Evolutionary conservation across 1,284 basidiomycete genomes (phyloP).

Genomic region (Cutaneotrichosporon sp.): DNA sequence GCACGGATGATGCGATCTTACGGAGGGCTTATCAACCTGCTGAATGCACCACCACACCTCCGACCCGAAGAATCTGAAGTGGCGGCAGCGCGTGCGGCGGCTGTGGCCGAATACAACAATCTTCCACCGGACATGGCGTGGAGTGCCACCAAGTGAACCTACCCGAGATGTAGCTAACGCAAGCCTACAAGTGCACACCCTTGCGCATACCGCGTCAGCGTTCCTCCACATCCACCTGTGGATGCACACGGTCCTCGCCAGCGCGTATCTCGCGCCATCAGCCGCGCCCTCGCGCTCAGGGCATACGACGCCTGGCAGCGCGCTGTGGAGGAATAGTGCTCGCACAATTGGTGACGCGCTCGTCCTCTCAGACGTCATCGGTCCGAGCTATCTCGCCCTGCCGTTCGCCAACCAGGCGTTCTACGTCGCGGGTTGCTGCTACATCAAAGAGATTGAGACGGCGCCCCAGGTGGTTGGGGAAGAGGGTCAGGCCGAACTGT

Average conservation of each 20-base stretch:
- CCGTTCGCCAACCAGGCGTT: conserved; percentile 34
- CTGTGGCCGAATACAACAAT: conserved; percentile 29
- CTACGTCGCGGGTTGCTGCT: conserved; percentile 34
- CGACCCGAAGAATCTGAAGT: conserved; percentile 12
- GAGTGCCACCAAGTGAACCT: conserved; percentile 36
- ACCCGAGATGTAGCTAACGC: neutral
- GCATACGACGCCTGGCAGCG: conserved; percentile 22
- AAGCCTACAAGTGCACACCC: conserved; percentile 32
- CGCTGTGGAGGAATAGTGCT: conserved; percentile 29
- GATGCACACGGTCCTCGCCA: conserved; percentile 38
- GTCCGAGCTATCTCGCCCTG: conserved; percentile 26
- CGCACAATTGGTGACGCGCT: conserved; percentile 34
- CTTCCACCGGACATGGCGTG: conserved; percentile 36
- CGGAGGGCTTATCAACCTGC: conserved; percentile 33
- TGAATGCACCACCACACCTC: conserved; percentile 23
- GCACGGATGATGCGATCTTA: conserved; percentile 29
- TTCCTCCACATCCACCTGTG: conserved; percentile 39
- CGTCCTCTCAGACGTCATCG: conserved; percentile 31
- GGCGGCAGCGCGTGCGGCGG: conserved; percentile 18
- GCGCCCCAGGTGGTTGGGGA: neutral
- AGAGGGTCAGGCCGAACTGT: conserved; percentile 17
- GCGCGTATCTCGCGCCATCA: conserved; percentile 20
- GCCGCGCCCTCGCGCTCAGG: conserved; percentile 6
- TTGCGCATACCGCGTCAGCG: conserved; percentile 27
- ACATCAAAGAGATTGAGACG: conserved; percentile 29